Conservation (phyloP, 2,329 filamentous ascomycete species). For the Epichloe typhina region DNA sequence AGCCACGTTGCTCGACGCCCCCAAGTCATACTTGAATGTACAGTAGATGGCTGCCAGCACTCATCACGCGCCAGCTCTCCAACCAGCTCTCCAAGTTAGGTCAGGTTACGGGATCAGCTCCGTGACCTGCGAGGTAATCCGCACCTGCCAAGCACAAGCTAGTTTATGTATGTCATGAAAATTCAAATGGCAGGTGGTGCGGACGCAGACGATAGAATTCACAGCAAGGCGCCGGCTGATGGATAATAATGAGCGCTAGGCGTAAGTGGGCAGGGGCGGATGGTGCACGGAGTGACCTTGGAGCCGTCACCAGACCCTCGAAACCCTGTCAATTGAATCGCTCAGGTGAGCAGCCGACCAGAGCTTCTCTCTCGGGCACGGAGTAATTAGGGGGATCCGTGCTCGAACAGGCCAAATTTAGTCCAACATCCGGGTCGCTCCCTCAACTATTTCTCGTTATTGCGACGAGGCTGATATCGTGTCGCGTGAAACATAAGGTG, state of each 20-base stretch:
- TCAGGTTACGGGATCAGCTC: not conserved
- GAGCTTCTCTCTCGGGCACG: too few relatives aligned
- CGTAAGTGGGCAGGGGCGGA: not conserved
- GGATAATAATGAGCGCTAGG: not conserved
- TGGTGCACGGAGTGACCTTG: not conserved
- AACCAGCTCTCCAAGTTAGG: not conserved
- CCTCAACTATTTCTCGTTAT: not conserved
- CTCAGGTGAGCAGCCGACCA: too few relatives aligned
- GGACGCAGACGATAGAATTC: not conserved
- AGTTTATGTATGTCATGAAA: not conserved
- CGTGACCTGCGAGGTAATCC: not conserved
- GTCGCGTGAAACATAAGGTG: not conserved
- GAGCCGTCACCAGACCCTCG: slow-evolving; percentile 4
- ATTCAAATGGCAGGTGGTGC: not conserved
- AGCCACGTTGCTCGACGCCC: not conserved
- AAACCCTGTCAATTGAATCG: not conserved
- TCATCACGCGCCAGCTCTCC: not conserved
- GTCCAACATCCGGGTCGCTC: too few relatives aligned
- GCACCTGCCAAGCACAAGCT: not conserved
- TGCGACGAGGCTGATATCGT: not conserved
- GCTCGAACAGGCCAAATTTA: too few relatives aligned
- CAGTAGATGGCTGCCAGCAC: too few relatives aligned
- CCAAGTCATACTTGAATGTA: too few relatives aligned
- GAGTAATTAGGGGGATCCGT: too few relatives aligned
- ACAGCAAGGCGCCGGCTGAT: not conserved